A percentile compares a stretch with the other conserved stretches of the same genome.
These are phyloP conservation scores for Platismatia glauca DNA, from an alignment of 495 filamentous ascomycete species.

Conservation along the genomic window DNA sequence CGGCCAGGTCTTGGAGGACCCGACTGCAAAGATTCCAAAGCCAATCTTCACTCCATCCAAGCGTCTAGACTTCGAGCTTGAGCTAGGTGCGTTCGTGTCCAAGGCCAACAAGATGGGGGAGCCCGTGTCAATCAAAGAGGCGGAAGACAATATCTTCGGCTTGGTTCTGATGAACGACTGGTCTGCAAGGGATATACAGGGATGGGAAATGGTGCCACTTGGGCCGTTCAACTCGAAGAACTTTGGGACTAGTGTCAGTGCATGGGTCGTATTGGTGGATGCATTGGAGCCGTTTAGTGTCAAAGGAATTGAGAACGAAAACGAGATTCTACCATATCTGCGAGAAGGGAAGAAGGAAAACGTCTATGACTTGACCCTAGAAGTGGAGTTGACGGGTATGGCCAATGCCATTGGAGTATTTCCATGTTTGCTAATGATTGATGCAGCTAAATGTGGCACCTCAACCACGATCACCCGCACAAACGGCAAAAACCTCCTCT, in stretches of 20 bases:
- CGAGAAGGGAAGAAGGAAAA: slow-evolving; percentile 53
- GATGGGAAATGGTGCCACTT: slow-evolving; percentile 80
- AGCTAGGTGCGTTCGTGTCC: slow-evolving; percentile 76
- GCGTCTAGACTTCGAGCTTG: slow-evolving; percentile 78
- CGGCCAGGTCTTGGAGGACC: slow-evolving; percentile 72
- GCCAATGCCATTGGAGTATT: neutral
- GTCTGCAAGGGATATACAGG: slow-evolving; percentile 84
- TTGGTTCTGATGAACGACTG: slow-evolving; percentile 91
- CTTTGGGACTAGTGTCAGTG: slow-evolving; percentile 79
- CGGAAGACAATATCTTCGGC: slow-evolving; percentile 74
- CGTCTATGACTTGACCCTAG: slow-evolving; percentile 66
- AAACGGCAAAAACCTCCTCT: slow-evolving; percentile 66
- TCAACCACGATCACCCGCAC: slow-evolving; percentile 57
- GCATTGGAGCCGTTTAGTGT: slow-evolving; percentile 67
- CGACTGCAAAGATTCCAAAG: slow-evolving; percentile 48
- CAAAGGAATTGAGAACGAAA: slow-evolving; percentile 52
- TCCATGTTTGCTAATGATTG: slow-evolving; percentile 12
- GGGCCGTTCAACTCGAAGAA: slow-evolving; percentile 91
- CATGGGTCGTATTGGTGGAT: slow-evolving; percentile 83
- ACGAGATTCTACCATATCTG: slow-evolving; percentile 57
- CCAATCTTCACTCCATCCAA: slow-evolving; percentile 56
- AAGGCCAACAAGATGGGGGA: slow-evolving; percentile 57
- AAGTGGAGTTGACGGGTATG: slow-evolving; percentile 63
- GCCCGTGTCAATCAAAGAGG: slow-evolving; percentile 52
- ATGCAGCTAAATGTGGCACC: slow-evolving; percentile 44